These are phyloP conservation scores for Incumbomyces lentus DNA, from an alignment of 2,329 filamentous ascomycete species.

Conservation along the genomic window DNA sequence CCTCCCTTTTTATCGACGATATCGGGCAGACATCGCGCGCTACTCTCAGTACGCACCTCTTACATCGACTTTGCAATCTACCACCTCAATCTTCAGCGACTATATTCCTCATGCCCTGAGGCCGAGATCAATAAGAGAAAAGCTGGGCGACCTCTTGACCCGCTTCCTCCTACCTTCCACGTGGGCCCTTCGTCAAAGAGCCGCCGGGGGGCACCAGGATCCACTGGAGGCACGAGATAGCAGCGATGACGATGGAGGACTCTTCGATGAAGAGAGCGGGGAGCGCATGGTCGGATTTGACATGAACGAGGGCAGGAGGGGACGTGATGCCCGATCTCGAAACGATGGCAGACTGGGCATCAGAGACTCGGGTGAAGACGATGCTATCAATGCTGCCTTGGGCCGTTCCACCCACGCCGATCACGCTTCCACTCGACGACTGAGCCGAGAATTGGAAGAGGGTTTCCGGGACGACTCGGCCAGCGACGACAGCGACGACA, in stretches of 20 bases:
- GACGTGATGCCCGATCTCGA: background rate
- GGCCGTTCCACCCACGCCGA: background rate
- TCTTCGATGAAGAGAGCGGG: conserved; percentile 60
- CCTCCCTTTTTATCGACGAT: conserved; percentile 58
- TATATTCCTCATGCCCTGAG: conserved; percentile 16
- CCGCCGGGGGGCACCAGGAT: background rate
- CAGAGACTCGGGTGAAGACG: conserved; percentile 1
- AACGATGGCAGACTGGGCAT: conserved; percentile 4
- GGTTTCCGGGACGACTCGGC: conserved; percentile 56
- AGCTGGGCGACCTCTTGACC: conserved; percentile 32
- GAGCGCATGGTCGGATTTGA: conserved; percentile 42
- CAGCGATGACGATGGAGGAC: conserved; percentile 42
- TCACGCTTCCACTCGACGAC: conserved; percentile 43
- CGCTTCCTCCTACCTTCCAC: conserved; percentile 34
- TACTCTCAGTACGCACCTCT: conserved; percentile 48
- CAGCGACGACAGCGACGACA: conserved; percentile 42
- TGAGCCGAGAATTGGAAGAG: conserved; percentile 72
- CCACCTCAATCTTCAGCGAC: conserved; percentile 41
- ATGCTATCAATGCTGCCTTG: conserved; percentile 23
- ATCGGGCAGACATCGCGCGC: conserved; percentile 44
- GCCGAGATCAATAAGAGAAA: conserved; percentile 28
- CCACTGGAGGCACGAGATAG: too few species aligned
- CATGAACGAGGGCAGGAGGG: conserved; percentile 34
- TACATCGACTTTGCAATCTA: conserved; percentile 32
- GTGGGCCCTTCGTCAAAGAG: conserved; percentile 27